These are phyloP conservation scores for Myxozyma neotropica DNA, from an alignment of 805 yeast genomes.

Conservation along the genomic window DNA sequence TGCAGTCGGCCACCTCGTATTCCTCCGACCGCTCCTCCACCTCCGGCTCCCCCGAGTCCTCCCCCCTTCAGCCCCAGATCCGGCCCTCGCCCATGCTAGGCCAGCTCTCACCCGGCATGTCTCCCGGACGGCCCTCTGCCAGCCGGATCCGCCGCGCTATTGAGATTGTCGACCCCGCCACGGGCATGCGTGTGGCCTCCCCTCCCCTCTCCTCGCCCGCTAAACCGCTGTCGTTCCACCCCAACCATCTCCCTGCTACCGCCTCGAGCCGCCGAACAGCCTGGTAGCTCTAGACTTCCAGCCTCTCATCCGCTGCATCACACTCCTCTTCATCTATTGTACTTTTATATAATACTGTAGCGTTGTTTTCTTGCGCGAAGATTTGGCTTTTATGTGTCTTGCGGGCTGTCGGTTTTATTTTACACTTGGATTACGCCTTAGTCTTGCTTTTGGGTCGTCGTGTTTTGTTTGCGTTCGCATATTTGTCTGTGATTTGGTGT, in stretches of 20 bases:
- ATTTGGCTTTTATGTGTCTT: background rate
- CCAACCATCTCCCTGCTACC: conserved; percentile 8
- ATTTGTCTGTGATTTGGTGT: background rate
- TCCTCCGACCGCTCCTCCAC: conserved; percentile 34
- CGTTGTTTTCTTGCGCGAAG: background rate
- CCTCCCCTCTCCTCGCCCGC: conserved; percentile 42
- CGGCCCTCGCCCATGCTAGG: conserved; percentile 22
- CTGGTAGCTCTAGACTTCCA: conserved; percentile 11
- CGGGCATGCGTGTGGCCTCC: conserved; percentile 52
- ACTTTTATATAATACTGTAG: conserved; percentile 5
- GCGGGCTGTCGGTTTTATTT: conserved; percentile 4
- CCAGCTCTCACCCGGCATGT: conserved; percentile 29
- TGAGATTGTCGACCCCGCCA: conserved; percentile 60
- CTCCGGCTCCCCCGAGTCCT: conserved; percentile 35
- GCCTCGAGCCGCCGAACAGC: conserved; percentile 20
- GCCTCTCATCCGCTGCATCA: background rate
- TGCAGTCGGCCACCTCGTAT: conserved; percentile 21
- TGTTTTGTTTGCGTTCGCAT: background rate
- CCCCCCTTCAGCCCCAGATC: conserved; percentile 32
- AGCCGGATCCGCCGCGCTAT: conserved; percentile 37
- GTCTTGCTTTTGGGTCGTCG: background rate
- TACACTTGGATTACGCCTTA: background rate
- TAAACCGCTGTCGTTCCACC: conserved; percentile 7
- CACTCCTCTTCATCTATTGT: background rate
- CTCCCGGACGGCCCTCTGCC: conserved; percentile 21